A percentile compares a stretch with the other conserved stretches of the same genome.
These are phyloP conservation scores for Aspergillus quadricinctus DNA, from an alignment of 2,329 filamentous ascomycete genomes.

Conservation along the genomic window DNA sequence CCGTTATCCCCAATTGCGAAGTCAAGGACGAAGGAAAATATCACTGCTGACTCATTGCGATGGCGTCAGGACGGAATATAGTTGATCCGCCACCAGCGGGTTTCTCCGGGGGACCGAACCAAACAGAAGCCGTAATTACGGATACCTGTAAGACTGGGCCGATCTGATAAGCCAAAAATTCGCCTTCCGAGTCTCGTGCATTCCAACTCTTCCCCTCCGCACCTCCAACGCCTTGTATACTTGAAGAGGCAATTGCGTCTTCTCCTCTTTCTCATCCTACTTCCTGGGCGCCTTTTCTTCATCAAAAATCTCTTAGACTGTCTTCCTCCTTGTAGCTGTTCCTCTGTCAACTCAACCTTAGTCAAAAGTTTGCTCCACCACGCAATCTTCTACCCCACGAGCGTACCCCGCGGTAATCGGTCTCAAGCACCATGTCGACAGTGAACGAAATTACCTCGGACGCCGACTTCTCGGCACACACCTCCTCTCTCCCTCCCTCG, in stretches of 20 bases:
- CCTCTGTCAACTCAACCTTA: slow-evolving; percentile 55
- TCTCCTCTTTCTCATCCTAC: not conserved
- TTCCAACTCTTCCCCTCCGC: slow-evolving; percentile 6
- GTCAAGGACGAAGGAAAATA: not conserved
- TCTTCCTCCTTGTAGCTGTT: not conserved
- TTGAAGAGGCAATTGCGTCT: slow-evolving; percentile 2
- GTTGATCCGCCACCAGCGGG: not conserved
- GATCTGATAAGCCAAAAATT: slow-evolving; percentile 33
- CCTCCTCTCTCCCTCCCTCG: slow-evolving; percentile 61
- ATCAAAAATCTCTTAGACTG: not conserved
- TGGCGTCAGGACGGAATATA: not conserved
- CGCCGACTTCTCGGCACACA: slow-evolving; percentile 66
- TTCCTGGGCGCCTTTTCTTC: not conserved
- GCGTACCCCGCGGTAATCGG: not conserved
- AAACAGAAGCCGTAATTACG: not conserved
- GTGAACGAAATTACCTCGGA: slow-evolving; percentile 74
- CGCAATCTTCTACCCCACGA: slow-evolving; percentile 4
- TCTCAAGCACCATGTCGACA: slow-evolving; percentile 58
- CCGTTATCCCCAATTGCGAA: not conserved
- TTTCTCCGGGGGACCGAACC: not conserved
- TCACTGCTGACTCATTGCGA: not conserved
- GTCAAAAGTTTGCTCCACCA: not conserved
- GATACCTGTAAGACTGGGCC: not conserved
- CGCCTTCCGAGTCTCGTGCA: slow-evolving; percentile 13
- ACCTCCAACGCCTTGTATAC: not conserved